Evolutionary conservation across 345 rosid genomes (phyloP).

Genomic region (Gossypioides kirkii): DNA sequence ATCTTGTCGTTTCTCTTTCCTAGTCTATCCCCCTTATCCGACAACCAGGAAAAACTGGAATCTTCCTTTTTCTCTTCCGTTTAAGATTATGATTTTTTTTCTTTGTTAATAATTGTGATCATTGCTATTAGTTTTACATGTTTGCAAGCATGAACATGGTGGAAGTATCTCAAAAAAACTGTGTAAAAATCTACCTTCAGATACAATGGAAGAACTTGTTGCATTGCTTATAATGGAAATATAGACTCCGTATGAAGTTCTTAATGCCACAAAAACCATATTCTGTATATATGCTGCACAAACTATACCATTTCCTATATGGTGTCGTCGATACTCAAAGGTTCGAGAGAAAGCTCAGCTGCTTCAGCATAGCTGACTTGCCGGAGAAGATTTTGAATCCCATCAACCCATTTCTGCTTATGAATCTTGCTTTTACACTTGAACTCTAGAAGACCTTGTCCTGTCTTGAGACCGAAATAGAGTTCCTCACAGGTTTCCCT

Average conservation of each 20-base stretch:
- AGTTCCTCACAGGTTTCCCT: constrained; percentile 71
- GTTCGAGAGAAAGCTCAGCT: constrained; percentile 46
- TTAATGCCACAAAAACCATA: not conserved
- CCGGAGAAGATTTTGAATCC: constrained; percentile 64
- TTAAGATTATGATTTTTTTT: not conserved
- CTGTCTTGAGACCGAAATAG: constrained; percentile 85
- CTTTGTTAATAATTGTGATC: not conserved
- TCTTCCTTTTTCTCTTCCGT: not conserved
- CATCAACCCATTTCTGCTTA: constrained; percentile 89
- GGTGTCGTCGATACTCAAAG: constrained; percentile 35
- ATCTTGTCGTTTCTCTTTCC: not conserved
- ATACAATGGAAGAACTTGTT: constrained; percentile 5
- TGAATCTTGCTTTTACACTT: constrained; percentile 76
- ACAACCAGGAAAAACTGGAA: not conserved
- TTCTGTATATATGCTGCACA: constrained; percentile 8
- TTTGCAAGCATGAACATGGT: not conserved
- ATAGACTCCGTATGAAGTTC: not conserved
- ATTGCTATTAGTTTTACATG: not conserved
- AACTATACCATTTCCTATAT: constrained; percentile 24
- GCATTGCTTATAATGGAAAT: constrained; percentile 1
- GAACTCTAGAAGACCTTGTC: constrained; percentile 88
- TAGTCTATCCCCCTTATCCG: not conserved
- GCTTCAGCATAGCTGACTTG: constrained; percentile 49
- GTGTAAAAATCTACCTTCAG: not conserved
- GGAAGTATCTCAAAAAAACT: not conserved